Conservation (phyloP, 495 filamentous ascomycete genomes). For the Penicillium cataractarum region DNA sequence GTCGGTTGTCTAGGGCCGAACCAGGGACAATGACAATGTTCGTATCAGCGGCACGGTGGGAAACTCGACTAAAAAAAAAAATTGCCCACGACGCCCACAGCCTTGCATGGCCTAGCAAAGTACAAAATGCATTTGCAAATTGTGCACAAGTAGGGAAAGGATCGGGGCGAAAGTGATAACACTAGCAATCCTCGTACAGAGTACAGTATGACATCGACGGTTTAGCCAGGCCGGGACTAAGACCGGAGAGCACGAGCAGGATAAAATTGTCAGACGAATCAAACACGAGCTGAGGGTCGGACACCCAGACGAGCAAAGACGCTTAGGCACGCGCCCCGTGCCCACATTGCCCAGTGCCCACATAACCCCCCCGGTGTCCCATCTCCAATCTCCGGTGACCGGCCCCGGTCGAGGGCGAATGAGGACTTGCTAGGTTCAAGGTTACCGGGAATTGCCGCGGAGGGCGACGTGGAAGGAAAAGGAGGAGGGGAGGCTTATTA, state of each 20-base stretch:
- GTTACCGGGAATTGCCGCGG: conserved; percentile 31
- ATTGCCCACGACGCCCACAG: background rate
- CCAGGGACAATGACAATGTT: background rate
- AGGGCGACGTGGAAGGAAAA: conserved; percentile 1
- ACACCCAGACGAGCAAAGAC: conserved; percentile 9
- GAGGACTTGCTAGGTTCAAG: conserved; percentile 12
- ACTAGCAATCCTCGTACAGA: background rate
- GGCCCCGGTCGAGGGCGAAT: conserved; percentile 22
- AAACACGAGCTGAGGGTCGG: conserved; percentile 2
- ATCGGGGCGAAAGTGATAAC: background rate
- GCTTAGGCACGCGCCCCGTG: conserved; percentile 30
- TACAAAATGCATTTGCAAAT: background rate
- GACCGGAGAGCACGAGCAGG: background rate
- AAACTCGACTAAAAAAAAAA: background rate
- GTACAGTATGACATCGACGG: background rate
- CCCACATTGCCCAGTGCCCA: background rate
- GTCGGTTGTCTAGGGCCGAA: background rate
- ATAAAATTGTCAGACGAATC: conserved; percentile 2
- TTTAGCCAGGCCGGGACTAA: background rate
- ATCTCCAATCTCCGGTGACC: conserved; percentile 29
- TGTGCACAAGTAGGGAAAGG: background rate
- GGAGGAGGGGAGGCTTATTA: background rate
- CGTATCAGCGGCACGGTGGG: background rate
- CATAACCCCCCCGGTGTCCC: background rate
- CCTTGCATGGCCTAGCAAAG: background rate